phyloP scores from a whole-genome alignment of 805 yeast species.

The Wickerhamomyces strasburgensis region DNA sequence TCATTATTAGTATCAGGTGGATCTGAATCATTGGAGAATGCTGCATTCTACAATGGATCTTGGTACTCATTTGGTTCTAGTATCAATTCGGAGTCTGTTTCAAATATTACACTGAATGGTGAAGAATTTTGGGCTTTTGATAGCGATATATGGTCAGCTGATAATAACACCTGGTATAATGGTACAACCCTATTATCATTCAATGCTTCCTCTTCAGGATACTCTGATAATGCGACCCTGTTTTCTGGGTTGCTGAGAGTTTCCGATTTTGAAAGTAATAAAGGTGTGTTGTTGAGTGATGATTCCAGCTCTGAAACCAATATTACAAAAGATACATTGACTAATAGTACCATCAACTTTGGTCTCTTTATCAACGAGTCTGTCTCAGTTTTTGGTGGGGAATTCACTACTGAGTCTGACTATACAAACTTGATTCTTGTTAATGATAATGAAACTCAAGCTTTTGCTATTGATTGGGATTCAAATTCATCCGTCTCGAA shows the following conservation, averaged over 20 bases:
- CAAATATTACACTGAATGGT: conserved; percentile 30
- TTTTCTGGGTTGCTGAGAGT: conserved; percentile 23
- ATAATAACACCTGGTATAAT: conserved; percentile 32
- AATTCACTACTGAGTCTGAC: conserved; percentile 32
- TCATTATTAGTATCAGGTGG: conserved; percentile 26
- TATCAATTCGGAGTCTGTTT: conserved; percentile 7
- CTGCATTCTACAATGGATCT: conserved; percentile 32
- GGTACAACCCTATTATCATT: conserved; percentile 26
- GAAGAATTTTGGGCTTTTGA: conserved; percentile 39
- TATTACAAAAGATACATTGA: conserved; percentile 13
- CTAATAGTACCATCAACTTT: conserved; percentile 23
- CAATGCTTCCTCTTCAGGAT: conserved; percentile 25
- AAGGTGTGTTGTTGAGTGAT: conserved; percentile 12
- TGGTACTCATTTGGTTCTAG: conserved; percentile 41
- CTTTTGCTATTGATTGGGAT: conserved; percentile 27
- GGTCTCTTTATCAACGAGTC: conserved; percentile 44
- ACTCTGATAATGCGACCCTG: conserved; percentile 14
- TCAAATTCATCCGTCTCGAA: conserved; percentile 12
- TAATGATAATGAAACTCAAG: conserved; percentile 22
- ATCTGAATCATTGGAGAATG: conserved; percentile 30
- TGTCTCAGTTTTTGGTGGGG: conserved; percentile 55
- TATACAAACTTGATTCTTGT: conserved; percentile 22
- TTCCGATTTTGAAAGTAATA: conserved; percentile 16
- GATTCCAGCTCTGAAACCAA: conserved; percentile 15
- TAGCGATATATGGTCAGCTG: conserved; percentile 38